A percentile compares a stretch with the other conserved stretches of the same genome.
phyloP scores from a whole-genome alignment of 176 grass and related monocot species.

The Zea luxurians region DNA sequence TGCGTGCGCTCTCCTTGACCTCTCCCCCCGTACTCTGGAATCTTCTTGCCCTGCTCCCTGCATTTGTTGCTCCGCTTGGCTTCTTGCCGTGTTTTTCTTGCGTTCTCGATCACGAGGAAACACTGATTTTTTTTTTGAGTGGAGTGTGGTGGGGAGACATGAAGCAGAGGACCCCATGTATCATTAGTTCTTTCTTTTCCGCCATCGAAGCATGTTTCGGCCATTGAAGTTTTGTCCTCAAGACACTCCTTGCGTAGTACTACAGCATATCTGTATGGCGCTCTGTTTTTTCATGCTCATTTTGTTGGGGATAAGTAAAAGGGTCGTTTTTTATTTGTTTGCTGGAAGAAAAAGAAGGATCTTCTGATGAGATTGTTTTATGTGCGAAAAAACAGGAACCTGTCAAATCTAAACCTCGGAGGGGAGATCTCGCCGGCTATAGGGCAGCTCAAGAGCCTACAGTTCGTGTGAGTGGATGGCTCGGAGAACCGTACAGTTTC shows the following conservation, averaged over 20 bases:
- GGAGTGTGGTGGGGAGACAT: background rate
- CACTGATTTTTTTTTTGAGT: background rate
- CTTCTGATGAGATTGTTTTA: constrained; percentile 22
- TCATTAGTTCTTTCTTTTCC: background rate
- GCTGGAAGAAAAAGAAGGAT: background rate
- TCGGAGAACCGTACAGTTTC: constrained; percentile 17
- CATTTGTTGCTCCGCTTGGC: constrained; percentile 2
- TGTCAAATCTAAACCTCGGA: constrained; percentile 95
- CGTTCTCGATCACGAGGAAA: constrained; percentile 5
- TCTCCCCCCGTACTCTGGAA: background rate
- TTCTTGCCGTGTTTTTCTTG: background rate
- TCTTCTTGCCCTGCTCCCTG: background rate
- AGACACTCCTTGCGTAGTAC: background rate
- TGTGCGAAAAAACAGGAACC: constrained; percentile 60
- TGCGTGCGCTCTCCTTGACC: constrained; percentile 15
- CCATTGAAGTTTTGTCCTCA: background rate
- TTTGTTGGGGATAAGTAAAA: background rate
- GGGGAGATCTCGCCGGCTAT: constrained; percentile 91
- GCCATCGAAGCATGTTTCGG: background rate
- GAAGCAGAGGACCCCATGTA: background rate
- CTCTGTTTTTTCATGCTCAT: background rate
- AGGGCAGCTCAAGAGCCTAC: constrained; percentile 72
- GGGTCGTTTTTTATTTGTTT: background rate
- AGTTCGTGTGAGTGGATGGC: constrained; percentile 56
- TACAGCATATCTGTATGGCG: background rate